Conservation (phyloP, 208 protist species). For the Wallacemonas sp. region DNA sequence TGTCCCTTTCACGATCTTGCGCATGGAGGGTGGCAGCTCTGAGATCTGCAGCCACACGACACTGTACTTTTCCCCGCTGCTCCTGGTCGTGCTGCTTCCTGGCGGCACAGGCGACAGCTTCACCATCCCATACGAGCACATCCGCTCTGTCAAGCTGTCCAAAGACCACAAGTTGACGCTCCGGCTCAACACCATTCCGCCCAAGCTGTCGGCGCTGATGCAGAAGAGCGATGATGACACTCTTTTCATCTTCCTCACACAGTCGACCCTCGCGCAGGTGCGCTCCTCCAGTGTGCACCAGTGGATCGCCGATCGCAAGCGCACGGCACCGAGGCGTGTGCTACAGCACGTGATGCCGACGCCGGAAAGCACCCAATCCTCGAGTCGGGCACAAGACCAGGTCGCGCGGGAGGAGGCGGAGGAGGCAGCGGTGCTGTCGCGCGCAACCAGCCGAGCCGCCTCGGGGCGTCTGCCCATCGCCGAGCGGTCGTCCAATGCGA, state of each 20-base stretch:
- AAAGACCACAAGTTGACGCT: conserved; percentile 72
- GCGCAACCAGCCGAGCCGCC: background rate
- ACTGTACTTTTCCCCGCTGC: conserved; percentile 79
- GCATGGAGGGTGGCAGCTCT: conserved; percentile 49
- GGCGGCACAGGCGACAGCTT: conserved; percentile 57
- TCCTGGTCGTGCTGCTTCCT: conserved; percentile 71
- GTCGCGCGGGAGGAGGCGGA: background rate
- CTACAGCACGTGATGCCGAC: conserved; percentile 13
- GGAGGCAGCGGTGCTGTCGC: background rate
- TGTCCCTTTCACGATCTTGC: conserved; percentile 53
- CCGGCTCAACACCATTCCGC: conserved; percentile 67
- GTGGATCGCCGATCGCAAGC: conserved; percentile 84
- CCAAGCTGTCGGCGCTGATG: conserved; percentile 64
- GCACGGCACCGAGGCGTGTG: conserved; percentile 40
- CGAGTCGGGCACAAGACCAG: no score
- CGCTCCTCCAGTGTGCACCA: conserved; percentile 57
- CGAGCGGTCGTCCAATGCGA: conserved; percentile 21
- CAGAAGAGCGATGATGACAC: conserved; percentile 47
- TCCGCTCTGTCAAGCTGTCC: conserved; percentile 81
- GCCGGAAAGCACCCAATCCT: background rate
- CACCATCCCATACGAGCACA: conserved; percentile 85
- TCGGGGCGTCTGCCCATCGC: conserved; percentile 5
- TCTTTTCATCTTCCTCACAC: conserved; percentile 70
- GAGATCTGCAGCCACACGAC: conserved; percentile 70
- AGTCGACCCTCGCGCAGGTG: conserved; percentile 58